These are phyloP conservation scores for Capillidium heterosporum DNA, from an alignment of 371 early-diverging fungal genomes.

Conservation along the genomic window DNA sequence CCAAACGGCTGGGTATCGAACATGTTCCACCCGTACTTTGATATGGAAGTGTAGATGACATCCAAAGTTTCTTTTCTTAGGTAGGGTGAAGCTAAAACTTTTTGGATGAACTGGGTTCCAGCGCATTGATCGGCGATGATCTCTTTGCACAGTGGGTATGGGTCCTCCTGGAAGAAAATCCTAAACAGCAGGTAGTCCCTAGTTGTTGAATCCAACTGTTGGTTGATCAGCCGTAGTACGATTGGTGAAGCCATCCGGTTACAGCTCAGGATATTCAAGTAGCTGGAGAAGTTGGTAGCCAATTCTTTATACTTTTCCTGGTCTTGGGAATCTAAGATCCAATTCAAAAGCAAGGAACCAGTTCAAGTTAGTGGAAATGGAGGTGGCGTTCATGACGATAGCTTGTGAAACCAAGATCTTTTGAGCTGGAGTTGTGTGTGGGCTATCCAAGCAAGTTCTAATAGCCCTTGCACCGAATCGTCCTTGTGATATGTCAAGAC, in stretches of 20 bases:
- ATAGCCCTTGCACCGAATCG: constrained; percentile 95
- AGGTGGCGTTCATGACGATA: constrained; percentile 55
- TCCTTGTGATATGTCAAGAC: constrained; percentile 79
- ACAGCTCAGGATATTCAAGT: constrained; percentile 52
- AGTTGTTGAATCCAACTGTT: constrained; percentile 70
- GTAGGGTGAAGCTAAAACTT: constrained; percentile 61
- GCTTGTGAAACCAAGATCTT: constrained; percentile 70
- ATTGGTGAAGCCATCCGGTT: constrained; percentile 82
- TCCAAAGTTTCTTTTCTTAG: constrained; percentile 16
- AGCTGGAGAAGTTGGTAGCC: constrained; percentile 16
- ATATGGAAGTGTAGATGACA: neutral
- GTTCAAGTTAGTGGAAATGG: constrained; percentile 77
- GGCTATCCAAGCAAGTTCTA: constrained; percentile 80
- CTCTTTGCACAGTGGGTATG: constrained; percentile 35
- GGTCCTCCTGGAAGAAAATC: constrained; percentile 28
- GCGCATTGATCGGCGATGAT: constrained; percentile 61
- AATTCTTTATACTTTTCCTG: constrained; percentile 56
- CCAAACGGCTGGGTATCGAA: neutral
- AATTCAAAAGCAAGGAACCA: constrained; percentile 78
- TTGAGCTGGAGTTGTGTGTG: constrained; percentile 59
- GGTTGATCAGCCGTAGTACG: constrained; percentile 72
- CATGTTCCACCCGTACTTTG: neutral
- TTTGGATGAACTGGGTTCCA: constrained; percentile 65
- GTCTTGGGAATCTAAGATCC: constrained; percentile 78
- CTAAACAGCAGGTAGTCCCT: constrained; percentile 60